phyloP scores from a whole-genome alignment of 495 filamentous ascomycete species.

The Letharia columbiana region DNA sequence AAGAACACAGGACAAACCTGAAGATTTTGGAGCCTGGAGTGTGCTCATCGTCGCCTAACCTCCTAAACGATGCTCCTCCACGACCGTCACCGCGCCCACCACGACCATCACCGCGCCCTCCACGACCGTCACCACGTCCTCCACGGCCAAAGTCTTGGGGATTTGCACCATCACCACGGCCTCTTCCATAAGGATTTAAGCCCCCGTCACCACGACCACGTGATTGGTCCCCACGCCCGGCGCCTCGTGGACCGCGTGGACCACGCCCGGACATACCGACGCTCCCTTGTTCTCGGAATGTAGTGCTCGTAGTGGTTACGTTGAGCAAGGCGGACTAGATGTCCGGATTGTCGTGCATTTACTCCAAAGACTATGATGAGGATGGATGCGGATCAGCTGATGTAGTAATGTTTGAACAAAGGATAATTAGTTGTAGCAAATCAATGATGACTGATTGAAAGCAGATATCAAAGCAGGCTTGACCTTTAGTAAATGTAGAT shows the following conservation, averaged over 20 bases:
- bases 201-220: slow-evolving; percentile 6
- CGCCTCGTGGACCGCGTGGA: slow-evolving; percentile 1
- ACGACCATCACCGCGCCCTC: too few species aligned
- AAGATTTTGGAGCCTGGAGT: slow-evolving; percentile 1
- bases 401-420: not conserved
- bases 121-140: not conserved
- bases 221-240: slow-evolving; percentile 1
- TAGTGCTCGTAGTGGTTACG: not conserved
- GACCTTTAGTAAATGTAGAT: not conserved
- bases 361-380: not conserved
- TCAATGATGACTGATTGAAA: not conserved
- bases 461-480: too few species aligned
- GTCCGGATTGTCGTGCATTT: not conserved
- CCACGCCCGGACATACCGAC: not conserved
- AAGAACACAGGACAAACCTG: not conserved
- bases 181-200: not conserved
- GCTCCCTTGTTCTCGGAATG: not conserved
- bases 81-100: slow-evolving; percentile 1
- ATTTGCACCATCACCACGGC: not conserved
- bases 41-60: slow-evolving; percentile 12
- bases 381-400: not conserved
- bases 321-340: not conserved
- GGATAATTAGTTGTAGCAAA: not conserved
- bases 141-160: not conserved
- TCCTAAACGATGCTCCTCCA: not conserved